These are phyloP conservation scores for Cyberlindnera suaveolens DNA, from an alignment of 805 yeast species.

Conservation along the genomic window DNA sequence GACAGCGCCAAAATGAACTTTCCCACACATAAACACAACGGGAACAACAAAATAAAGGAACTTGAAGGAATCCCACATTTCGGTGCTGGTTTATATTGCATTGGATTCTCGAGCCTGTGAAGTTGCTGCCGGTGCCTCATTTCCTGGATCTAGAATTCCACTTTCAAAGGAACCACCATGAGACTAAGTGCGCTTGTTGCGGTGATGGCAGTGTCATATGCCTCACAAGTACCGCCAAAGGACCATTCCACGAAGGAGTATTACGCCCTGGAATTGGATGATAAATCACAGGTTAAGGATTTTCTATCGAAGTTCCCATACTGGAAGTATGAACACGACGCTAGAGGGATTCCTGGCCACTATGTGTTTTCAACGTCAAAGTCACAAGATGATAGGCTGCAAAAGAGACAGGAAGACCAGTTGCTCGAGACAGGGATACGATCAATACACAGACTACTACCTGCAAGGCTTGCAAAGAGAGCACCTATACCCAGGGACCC, in stretches of 20 bases:
- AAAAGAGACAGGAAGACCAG: constrained; percentile 11
- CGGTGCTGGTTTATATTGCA: too few species aligned
- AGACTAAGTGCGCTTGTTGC: constrained; percentile 1
- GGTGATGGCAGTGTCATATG: constrained; percentile 1
- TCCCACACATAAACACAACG: too few species aligned
- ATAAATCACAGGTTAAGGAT: constrained; percentile 26
- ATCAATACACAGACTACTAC: constrained; percentile 50
- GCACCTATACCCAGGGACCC: constrained; percentile 43
- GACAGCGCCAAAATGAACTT: too few species aligned
- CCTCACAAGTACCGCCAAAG: constrained; percentile 29
- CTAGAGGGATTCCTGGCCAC: constrained; percentile 54
- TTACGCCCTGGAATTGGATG: constrained; percentile 53
- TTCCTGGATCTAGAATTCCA: too few species aligned
- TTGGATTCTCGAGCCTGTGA: too few species aligned
- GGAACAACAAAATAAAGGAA: too few species aligned
- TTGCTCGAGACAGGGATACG: constrained; percentile 25
- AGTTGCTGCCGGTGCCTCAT: too few species aligned
- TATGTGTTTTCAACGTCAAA: constrained; percentile 58
- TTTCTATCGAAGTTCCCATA: constrained; percentile 33
- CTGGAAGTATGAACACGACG: constrained; percentile 59
- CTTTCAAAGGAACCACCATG: too few species aligned
- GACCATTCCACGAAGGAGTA: constrained; percentile 50
- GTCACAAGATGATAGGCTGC: constrained; percentile 5
- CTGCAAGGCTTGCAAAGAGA: constrained; percentile 48
- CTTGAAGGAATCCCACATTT: too few species aligned